These are phyloP conservation scores for Umbelopsis isabellina DNA, from an alignment of 192 early-diverging fungal species.

Conservation along the genomic window DNA sequence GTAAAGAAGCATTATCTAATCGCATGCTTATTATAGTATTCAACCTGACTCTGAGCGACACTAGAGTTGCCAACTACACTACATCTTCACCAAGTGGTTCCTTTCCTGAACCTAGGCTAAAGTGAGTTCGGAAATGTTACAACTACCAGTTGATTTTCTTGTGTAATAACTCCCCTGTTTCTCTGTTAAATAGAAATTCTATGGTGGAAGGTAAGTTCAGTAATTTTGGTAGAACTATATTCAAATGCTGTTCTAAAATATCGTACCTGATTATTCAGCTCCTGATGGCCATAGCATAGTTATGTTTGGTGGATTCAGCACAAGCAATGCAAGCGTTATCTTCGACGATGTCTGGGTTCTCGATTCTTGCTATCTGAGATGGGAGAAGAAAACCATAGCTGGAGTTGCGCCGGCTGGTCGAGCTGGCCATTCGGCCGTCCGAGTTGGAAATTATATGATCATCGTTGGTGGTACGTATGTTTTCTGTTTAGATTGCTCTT, in stretches of 20 bases:
- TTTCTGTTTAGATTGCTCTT: background rate
- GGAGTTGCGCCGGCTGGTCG: conserved; percentile 15
- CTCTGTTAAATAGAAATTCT: background rate
- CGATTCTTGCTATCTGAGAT: conserved; percentile 30
- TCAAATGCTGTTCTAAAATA: too few relatives aligned
- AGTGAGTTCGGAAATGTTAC: background rate
- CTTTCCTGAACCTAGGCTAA: background rate
- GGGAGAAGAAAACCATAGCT: conserved; percentile 8
- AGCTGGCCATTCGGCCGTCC: conserved; percentile 15
- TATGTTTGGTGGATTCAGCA: conserved; percentile 1
- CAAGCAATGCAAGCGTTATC: background rate
- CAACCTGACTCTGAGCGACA: background rate
- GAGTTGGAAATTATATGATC: conserved; percentile 28
- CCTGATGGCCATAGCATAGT: background rate
- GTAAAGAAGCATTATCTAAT: background rate
- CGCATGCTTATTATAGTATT: background rate
- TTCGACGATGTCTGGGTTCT: conserved; percentile 21
- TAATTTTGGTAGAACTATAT: too few relatives aligned
- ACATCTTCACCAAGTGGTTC: background rate
- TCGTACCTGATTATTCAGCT: background rate
- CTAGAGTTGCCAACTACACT: background rate
- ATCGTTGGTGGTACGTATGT: conserved; percentile 22
- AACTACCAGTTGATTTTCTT: too few relatives aligned
- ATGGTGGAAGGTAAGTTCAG: background rate
- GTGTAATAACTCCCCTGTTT: too few relatives aligned